Conservation (phyloP, 1,284 basidiomycete species). For the Cutaneotrichosporon cavernicola region DNA sequence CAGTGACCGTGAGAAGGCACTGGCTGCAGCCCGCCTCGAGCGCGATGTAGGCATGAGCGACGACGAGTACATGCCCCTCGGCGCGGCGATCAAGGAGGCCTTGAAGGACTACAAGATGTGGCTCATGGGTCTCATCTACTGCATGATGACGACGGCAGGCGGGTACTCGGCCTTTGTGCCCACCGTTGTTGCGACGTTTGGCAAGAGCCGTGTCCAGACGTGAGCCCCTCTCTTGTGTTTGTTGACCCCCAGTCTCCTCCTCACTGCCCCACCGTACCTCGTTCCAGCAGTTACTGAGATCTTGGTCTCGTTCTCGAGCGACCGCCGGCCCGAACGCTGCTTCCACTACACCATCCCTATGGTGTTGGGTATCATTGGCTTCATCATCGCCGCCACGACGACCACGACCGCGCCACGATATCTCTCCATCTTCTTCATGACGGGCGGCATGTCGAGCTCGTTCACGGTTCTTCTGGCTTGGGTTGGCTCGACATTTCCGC, state of each 20-base stretch:
- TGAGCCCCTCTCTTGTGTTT: not conserved
- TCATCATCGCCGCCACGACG: slow-evolving; percentile 37
- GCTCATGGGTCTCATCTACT: slow-evolving; percentile 27
- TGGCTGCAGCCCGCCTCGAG: slow-evolving; percentile 21
- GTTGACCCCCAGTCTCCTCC: slow-evolving; percentile 37
- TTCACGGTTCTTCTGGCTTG: slow-evolving; percentile 45
- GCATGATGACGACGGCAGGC: slow-evolving; percentile 29
- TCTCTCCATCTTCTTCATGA: slow-evolving; percentile 38
- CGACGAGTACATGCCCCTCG: slow-evolving; percentile 16
- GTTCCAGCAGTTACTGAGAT: slow-evolving; percentile 39
- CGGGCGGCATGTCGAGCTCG: slow-evolving; percentile 35
- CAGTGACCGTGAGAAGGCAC: slow-evolving; percentile 21
- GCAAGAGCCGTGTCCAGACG: slow-evolving; percentile 29
- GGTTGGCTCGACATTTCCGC: slow-evolving; percentile 40
- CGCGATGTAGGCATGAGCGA: slow-evolving; percentile 25
- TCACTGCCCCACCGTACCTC: slow-evolving; percentile 38
- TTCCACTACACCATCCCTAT: slow-evolving; percentile 51
- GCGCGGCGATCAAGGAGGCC: slow-evolving; percentile 12
- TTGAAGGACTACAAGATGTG: slow-evolving; percentile 27
- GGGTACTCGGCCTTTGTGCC: slow-evolving; percentile 39
- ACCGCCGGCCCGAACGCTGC: slow-evolving; percentile 38
- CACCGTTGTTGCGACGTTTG: slow-evolving; percentile 38
- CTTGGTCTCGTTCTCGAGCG: slow-evolving; percentile 34
- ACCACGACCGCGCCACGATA: slow-evolving; percentile 36
- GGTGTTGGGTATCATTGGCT: slow-evolving; percentile 44